These are phyloP conservation scores for Neoboletus subvelutipes DNA, from an alignment of 768 basidiomycete species.

Conservation along the genomic window DNA sequence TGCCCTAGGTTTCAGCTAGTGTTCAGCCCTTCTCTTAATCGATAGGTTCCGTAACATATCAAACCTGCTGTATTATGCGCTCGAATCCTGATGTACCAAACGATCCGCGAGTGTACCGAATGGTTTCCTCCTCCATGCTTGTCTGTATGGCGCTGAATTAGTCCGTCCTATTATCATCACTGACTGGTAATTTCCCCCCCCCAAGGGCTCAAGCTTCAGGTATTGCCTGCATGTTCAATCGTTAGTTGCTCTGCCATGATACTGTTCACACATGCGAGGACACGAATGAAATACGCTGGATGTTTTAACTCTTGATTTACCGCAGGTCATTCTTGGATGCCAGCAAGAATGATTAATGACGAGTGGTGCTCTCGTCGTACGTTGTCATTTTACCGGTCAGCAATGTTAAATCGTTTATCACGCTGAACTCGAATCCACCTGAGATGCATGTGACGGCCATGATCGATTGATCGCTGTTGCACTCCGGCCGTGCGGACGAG, in stretches of 20 bases:
- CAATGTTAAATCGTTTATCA: not conserved
- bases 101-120: constrained; percentile 1
- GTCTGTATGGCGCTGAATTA: not conserved
- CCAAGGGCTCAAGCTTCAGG: not conserved
- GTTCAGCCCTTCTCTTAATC: not conserved
- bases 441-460: not conserved
- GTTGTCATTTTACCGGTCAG: not conserved
- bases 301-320: not conserved
- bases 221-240: not conserved
- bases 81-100: constrained; percentile 7
- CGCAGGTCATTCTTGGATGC: not conserved
- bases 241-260: too few species aligned
- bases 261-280: not conserved
- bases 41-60: not conserved
- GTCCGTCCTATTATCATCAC: too few species aligned
- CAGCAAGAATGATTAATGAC: not conserved
- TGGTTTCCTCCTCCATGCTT: not conserved
- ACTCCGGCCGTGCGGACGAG: not conserved
- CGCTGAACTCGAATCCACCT: not conserved
- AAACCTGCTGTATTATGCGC: constrained; percentile 15
- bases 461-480: too few species aligned
- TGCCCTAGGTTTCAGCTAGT: not conserved
- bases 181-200: too few species aligned
- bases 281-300: not conserved
- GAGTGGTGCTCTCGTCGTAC: not conserved